Evolutionary conservation across 441 rosid species (phyloP), one percentile per base, ranked within the genome.

Genomic region (Adansonia rubrostipa): DNA sequence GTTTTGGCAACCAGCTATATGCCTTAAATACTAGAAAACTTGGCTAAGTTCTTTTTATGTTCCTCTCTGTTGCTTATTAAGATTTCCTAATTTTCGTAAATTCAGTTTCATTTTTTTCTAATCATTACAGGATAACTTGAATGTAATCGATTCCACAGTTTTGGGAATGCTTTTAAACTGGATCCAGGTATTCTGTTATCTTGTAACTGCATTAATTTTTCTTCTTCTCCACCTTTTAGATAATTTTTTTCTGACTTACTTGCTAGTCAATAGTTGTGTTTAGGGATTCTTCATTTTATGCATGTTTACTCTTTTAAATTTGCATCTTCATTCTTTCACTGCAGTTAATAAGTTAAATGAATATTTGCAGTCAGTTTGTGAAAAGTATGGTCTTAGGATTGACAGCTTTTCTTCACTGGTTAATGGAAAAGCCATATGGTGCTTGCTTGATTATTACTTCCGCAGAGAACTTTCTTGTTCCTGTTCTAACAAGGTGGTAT

Each of bases 381-480:
- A 81, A 79, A 86, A 85, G 58, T 89, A 92, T 83, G 89, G 92
- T 74, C 80, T 86, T 84, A 69, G 82, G 74, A 74, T 91, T 71
- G 89, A 87, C 57, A 78, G 77, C 70, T 85, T 91, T 83, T 74
- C 88, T 72, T 89, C 97, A 77, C 58, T 94, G 84, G 87, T 85
- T 69, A 96, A 96, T 78, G 98, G 99, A 79, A 92, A 88, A 89
- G 97, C 97, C 81, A 84, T 96, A 77, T 94, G 98, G 99, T 96
- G 95, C 82, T 82, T 96, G 85, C 97, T 96, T 80, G 98, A 96
- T 84, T 88, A 84, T 87, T 96, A 93, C 84, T 94, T 96, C 81
- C 87, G 92, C 70, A 95, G 86, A 85, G 97, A 90, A 78, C 88
- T 91, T 72, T 81, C 84, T 76, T 89, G 95, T 83, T 84, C 93